Percentiles rank a stretch among this genome's conserved stretches.
phyloP scores from a whole-genome alignment of 2,329 filamentous ascomycete genomes.

The Pestalotiopsis sp. region DNA sequence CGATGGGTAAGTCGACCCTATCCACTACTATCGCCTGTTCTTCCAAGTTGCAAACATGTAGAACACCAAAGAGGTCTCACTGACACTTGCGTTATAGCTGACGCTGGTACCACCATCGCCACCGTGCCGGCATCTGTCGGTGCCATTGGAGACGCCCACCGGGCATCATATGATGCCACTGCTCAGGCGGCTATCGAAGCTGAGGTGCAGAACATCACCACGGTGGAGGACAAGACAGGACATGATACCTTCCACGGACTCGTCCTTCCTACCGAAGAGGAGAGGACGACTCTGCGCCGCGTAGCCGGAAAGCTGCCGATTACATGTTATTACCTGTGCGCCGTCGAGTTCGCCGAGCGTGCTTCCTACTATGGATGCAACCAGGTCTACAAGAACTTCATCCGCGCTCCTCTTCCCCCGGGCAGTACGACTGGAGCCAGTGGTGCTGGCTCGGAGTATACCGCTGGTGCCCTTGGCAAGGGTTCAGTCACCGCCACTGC shows the following conservation, averaged over 20 bases:
- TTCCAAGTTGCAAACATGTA: no score
- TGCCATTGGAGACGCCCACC: constrained; percentile 21
- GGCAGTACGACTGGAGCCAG: constrained; percentile 33
- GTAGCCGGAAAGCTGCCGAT: constrained; percentile 47
- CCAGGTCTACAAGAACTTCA: constrained; percentile 55
- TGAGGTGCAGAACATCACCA: constrained; percentile 6
- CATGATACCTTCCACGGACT: constrained; percentile 31
- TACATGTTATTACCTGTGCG: constrained; percentile 46
- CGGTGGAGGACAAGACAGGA: constrained; percentile 20
- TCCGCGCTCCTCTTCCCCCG: constrained; percentile 52
- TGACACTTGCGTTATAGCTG: constrained; percentile 11
- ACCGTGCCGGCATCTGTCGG: constrained; percentile 26
- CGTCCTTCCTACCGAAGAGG: constrained; percentile 47
- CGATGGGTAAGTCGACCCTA: neutral
- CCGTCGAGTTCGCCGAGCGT: constrained; percentile 55
- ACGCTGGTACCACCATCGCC: constrained; percentile 24
- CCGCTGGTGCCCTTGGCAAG: constrained; percentile 52
- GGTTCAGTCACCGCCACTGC: constrained; percentile 50
- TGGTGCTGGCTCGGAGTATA: constrained; percentile 28
- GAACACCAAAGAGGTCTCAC: neutral
- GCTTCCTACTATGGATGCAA: constrained; percentile 54
- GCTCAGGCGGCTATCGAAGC: constrained; percentile 13
- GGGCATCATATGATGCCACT: constrained; percentile 10
- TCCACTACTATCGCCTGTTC: neutral
- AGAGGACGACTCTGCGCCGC: constrained; percentile 44